A percentile compares a stretch with the other conserved stretches of the same genome.
phyloP scores from a whole-genome alignment of 805 yeast genomes.

The Metschnikowia vanudenii region DNA sequence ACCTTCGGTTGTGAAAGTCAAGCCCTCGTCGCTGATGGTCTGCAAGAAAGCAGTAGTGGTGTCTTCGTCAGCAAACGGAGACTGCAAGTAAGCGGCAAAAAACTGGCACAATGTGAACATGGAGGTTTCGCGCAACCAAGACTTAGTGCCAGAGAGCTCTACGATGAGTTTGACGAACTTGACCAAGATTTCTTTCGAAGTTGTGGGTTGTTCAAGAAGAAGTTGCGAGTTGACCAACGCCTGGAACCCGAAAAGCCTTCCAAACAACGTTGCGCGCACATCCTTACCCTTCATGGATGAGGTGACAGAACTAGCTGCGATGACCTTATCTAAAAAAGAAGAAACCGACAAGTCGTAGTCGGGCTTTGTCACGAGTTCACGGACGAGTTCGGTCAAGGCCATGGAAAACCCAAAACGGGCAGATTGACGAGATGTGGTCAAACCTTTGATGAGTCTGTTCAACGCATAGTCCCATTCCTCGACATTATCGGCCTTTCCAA shows the following conservation, averaged over 20 bases:
- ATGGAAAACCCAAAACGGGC: slow-evolving; percentile 87
- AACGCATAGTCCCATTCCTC: slow-evolving; percentile 82
- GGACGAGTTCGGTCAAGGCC: slow-evolving; percentile 71
- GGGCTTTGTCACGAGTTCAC: slow-evolving; percentile 31
- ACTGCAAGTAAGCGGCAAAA: slow-evolving; percentile 17
- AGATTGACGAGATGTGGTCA: slow-evolving; percentile 76
- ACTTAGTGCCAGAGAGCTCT: slow-evolving; percentile 59
- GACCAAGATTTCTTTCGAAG: slow-evolving; percentile 28
- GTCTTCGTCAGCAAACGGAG: slow-evolving; percentile 16
- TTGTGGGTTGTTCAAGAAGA: slow-evolving; percentile 22
- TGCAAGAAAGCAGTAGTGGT: slow-evolving; percentile 35
- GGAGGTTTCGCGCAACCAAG: slow-evolving; percentile 86
- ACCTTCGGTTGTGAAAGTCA: slow-evolving; percentile 75
- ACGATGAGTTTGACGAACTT: slow-evolving; percentile 48
- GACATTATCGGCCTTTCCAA: slow-evolving; percentile 40
- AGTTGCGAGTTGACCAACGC: slow-evolving; percentile 53
- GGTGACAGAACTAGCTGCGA: slow-evolving; percentile 32
- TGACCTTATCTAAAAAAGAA: slow-evolving; percentile 39
- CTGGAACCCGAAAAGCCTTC: slow-evolving; percentile 81
- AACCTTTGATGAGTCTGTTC: slow-evolving; percentile 74
- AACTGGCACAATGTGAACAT: slow-evolving; percentile 67
- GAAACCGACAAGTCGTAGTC: slow-evolving; percentile 34
- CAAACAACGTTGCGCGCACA: slow-evolving; percentile 76
- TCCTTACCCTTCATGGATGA: slow-evolving; percentile 69
- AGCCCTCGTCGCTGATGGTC: slow-evolving; percentile 48